Conservation (phyloP, 371 early-diverging fungal genomes). For the Saksenaea oblongispora region DNA sequence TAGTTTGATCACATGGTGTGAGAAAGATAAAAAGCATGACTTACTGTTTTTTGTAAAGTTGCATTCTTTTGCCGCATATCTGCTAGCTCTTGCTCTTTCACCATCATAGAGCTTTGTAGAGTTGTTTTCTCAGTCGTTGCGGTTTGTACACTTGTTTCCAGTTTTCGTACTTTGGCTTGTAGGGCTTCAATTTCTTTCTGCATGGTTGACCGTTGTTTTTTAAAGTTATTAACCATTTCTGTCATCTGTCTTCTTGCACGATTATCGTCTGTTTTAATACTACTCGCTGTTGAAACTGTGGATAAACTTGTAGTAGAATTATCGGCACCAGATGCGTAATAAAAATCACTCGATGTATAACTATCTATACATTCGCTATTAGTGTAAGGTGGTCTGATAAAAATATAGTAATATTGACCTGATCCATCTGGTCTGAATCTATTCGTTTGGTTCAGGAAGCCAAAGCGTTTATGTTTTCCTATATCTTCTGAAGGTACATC, state of each 20-base stretch:
- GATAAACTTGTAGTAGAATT: conserved; percentile 21
- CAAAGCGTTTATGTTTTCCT: conserved; percentile 28
- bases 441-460: conserved; percentile 30
- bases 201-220: conserved; percentile 33
- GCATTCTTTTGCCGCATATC: conserved; percentile 34
- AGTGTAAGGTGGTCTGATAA: not conserved
- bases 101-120: conserved; percentile 15
- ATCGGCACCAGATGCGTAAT: conserved; percentile 8
- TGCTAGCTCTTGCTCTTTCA: conserved; percentile 38
- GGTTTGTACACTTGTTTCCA: conserved; percentile 26
- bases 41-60: conserved; percentile 34
- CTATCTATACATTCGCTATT: not conserved
- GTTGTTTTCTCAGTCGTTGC: conserved; percentile 25
- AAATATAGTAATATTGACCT: conserved; percentile 7
- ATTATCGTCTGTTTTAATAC: conserved; percentile 30
- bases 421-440: conserved; percentile 26
- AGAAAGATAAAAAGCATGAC: conserved; percentile 1
- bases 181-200: conserved; percentile 42
- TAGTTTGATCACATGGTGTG: not conserved
- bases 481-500: conserved; percentile 26
- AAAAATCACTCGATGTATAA: not conserved
- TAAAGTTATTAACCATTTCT: conserved; percentile 23
- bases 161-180: conserved; percentile 30
- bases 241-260: conserved; percentile 13
- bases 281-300: conserved; percentile 26